Evolutionary conservation across 495 filamentous ascomycete genomes (phyloP), one percentile per base, ranked within the genome.

Genomic region (Chaetomium tenue): DNA sequence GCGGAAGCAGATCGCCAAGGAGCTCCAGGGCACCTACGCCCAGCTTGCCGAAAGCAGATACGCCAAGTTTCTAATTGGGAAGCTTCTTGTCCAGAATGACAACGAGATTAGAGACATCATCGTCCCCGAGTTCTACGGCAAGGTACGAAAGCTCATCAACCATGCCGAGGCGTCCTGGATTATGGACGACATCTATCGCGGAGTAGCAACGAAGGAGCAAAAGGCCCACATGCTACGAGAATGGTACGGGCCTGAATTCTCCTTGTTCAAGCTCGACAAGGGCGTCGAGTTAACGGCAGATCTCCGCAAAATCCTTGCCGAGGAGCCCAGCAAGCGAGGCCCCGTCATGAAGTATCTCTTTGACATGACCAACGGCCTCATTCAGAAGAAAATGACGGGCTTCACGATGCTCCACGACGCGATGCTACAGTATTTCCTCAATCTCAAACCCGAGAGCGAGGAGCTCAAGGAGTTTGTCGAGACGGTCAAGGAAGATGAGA

Each of bases 321-420:
- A 86, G 56, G 79, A 87, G 48, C 91, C 94, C 1, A 90, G 92
- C 76, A 98, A 97, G 81, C 86, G 91, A 23, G 81, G 82, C 7
- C 86, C 92, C 0, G 91, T 95, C 53, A 89, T 97, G 89, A 87
- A 87, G 68, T 88, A 88, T 71, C 81, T 97, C 42, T 83, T 87
- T 65, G 89, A 93, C 65, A 81, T 96, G 69, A 91, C 93, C 78
- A 96, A 97, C 74, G 84, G 88, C 61, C 84, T 98, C 25, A 82
- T 97, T 59, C 92, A 97, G 78, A 99, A 99, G 83, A 92, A 95
- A 78, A 86, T 91, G 68, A 93, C 92, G 16, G 92, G 89, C 8
- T 99, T 98, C 76, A 96, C 92, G 1, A 93, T 98, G 81, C 83
- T 98, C 6, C 95, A 99, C 75, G 93, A 95, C 67, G 95, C 94